Base-by-base conservation (phyloP, 345 rosid genomes). In the Sonneratia caseolaris region DNA sequence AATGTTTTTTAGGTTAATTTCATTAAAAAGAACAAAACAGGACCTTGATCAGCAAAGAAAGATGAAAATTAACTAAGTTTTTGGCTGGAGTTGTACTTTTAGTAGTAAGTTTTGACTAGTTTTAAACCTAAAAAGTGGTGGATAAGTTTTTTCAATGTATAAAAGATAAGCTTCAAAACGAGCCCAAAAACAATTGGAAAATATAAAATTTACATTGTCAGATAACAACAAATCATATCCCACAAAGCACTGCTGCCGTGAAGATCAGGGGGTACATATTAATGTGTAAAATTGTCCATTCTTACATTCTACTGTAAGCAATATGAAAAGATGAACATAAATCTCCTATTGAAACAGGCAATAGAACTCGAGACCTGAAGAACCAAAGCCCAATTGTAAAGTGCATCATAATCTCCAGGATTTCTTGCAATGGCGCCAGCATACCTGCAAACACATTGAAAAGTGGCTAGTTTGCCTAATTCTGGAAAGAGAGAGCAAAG, bases 381-480 rank as follows among this genome's bases (percentile, higher is more conserved):
- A 82, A 96, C 93, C 87, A 96, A 84, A 47, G 97, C 99, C 99
- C 99, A 96, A 73, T 96, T 96, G 83, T 92, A 96, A 21, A 96
- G 75, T n/a, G 99, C 97, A 80, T 96, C 99, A 82, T 90, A 89
- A 81, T 96, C 98, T 51, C 93, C 94, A 21, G 99, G 91, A 74
- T 96, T 90, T 78, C 94, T 87, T 77, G 89, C 90, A 43, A 96
- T 83, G 8, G 99, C 88, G 72, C 86, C 86, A 42, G 98, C 98
- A 79, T 95, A 92, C 90, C 99, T 92, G 80, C 74, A 84, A 62
- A 68, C 37, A 68, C 19, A 51, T 42, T 45, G 37, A 68, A 36
- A 22, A 42, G 21, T 42, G 37, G 56, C 70, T 12, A 43, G 36
- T 37, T 1, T 10, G 9, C 42, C 10, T 5, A 43, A 68, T 40